Evolutionary conservation across 2,329 filamentous ascomycete genomes (phyloP), one percentile per base, ranked within the genome.

Genomic region (Cladosporium sp.): DNA sequence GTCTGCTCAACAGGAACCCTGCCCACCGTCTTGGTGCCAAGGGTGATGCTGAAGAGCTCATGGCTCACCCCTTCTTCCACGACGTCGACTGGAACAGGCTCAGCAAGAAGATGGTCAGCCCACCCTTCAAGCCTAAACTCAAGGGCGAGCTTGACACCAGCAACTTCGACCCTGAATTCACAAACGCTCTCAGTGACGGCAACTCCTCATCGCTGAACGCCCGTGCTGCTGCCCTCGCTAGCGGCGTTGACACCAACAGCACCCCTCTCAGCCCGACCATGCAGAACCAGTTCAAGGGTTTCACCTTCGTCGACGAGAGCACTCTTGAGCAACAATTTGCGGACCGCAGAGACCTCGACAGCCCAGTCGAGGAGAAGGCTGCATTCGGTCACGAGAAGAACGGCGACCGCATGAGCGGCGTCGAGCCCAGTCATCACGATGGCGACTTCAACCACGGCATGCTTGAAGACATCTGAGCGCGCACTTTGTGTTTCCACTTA

Each of bases 131-230:
- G 80, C 94, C 94, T 7, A 96, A 96, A 75, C 82, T 99, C 70
- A 95, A 95, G 81, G 94, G 89, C 13, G 91, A 96, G 73, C 90
- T 92, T 2, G 94, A 99, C 66, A 95, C 95, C 1, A 97, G 92
- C 44, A 97, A 99, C 75, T 99, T 99, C 70, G 94, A 99, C 68
- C 94, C 94, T 0, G 94, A 97, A 72, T 99, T 99, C 73, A 99
- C 94, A 53, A 97, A 94, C 64, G 94, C 94, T 5, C 78, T 97
- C 58, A 90, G 92, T 68, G 88, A 87, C 59, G 92, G 90, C 57
- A 89, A 87, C 60, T 90, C 90, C 55, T 75, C 88, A 1, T 97
- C 92, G 0, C 80, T 97, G 58, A 97, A 97, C 70, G 90, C 94
- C 67, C 87, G 93, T 58, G 93, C 94, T 4, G 90, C 91, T 13